These are phyloP conservation scores for Claviceps paspali DNA, from an alignment of 2,329 filamentous ascomycete genomes.

Conservation along the genomic window DNA sequence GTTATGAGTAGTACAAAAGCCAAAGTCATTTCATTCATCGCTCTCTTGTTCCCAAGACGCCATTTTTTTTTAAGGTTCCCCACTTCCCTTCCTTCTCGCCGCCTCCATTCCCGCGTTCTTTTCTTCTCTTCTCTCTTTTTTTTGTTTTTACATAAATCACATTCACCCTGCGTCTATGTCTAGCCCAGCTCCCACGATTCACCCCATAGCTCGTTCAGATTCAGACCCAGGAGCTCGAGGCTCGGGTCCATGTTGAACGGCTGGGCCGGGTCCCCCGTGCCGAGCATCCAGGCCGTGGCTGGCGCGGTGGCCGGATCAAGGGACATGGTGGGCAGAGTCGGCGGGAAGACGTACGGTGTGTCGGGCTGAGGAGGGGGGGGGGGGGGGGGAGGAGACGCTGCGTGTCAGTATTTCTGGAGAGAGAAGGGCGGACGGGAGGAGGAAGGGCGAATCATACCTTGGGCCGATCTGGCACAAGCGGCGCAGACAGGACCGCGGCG, in stretches of 20 bases:
- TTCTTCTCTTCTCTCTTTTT: not conserved
- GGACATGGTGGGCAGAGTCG: conserved; percentile 19
- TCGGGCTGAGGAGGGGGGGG: conserved; percentile 23
- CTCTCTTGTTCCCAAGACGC: too few species aligned
- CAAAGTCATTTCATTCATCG: too few species aligned
- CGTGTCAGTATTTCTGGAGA: conserved; percentile 13
- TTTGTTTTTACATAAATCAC: not conserved
- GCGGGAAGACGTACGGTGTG: conserved; percentile 25
- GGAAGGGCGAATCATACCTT: conserved; percentile 20
- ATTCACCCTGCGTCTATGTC: not conserved
- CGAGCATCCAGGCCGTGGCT: conserved; percentile 20
- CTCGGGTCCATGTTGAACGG: conserved; percentile 37
- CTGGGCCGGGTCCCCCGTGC: conserved; percentile 17
- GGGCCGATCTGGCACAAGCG: conserved; percentile 21
- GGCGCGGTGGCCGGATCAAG: conserved; percentile 18
- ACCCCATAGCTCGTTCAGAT: conserved; percentile 41
- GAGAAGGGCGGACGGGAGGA: not conserved
- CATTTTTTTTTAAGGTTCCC: too few species aligned
- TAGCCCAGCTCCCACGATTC: conserved; percentile 30
- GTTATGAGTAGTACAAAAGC: too few species aligned
- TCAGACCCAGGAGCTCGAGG: conserved; percentile 36
- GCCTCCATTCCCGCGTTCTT: too few species aligned
- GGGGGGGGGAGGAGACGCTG: too few species aligned
- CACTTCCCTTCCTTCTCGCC: too few species aligned
- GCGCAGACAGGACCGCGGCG: conserved; percentile 12